Evolutionary conservation across 2,329 filamentous ascomycete species (phyloP), one percentile per base, ranked within the genome.

Genomic region (Tolypocladium tundrense): DNA sequence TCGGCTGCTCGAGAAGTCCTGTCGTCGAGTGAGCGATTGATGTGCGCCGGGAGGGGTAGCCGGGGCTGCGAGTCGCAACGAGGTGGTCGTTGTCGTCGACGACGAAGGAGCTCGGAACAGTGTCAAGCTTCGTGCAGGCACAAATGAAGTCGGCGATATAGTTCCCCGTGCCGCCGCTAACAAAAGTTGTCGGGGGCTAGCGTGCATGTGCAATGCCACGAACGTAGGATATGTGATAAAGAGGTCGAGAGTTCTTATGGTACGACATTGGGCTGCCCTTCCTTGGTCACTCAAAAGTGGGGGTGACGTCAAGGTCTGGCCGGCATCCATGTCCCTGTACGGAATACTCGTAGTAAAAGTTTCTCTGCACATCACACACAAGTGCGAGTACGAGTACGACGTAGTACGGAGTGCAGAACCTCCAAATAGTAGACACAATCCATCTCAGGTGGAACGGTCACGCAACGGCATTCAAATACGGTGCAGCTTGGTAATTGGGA

Each of bases 251-350:
- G 19, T 35, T 31, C 48, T 19, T n/a, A 21, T 52, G 27, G 45
- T 14, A 31, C 14, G 2, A 19, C 33, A 41, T 53, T 45, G 43
- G 53, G 53, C 48, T 54, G 55, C 42, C 51, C 21, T 24, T 16
- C 5, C 60, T 63, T 57, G 57, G 54, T 56, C 57, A 57, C 57
- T 57, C 62, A 60, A 62, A 58, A 62, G 63, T 62, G 60, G 66
- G 66, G 66, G 67, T 70, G 68, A 70, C 67, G 67, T 70, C 68
- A 70, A 60, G 45, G 45, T 35, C 33, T 33, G 37, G 42, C 53
- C 54, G 35, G 53, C 50, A 53, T 54, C 42, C 51, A 37, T 57
- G 57, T 55, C 55, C 24, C 6, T 31, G 4, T 31, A 31, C 14
- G 4, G 2, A 16, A 10, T 1, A 8, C 24, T 27, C 24, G 24